Evolutionary conservation across 306 rosid genomes (phyloP).

Genomic region (Boehmeria nivea): DNA sequence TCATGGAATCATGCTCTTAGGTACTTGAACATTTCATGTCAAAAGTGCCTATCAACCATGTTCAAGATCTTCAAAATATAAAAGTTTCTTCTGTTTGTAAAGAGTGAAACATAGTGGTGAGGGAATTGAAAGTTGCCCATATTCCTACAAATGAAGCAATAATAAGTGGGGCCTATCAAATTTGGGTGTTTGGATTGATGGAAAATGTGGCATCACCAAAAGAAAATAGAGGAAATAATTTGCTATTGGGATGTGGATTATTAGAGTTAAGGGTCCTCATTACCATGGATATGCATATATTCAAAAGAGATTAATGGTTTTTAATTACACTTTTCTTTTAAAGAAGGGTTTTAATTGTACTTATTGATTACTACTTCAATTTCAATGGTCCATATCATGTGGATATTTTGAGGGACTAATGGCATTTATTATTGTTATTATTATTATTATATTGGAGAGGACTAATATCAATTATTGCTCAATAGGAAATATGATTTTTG

Average conservation of each 20-base stretch:
- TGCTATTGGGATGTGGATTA: not conserved
- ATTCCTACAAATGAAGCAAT: slow-evolving; percentile 21
- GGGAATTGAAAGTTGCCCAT: slow-evolving; percentile 22
- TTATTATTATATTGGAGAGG: too few relatives aligned
- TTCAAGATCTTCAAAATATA: not conserved
- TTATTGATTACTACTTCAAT: not conserved
- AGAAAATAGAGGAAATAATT: slow-evolving; percentile 8
- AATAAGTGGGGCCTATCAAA: slow-evolving; percentile 26
- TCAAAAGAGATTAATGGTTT: not conserved
- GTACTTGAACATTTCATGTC: slow-evolving; percentile 1
- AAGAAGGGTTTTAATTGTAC: not conserved
- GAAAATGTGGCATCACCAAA: slow-evolving; percentile 9
- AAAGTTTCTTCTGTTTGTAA: slow-evolving; percentile 7
- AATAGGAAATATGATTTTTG: not conserved
- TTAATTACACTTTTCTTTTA: not conserved
- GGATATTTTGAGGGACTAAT: not conserved
- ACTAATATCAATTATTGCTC: not conserved
- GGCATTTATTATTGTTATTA: not conserved
- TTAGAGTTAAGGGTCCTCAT: too few relatives aligned
- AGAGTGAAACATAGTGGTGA: slow-evolving; percentile 13
- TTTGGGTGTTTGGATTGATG: slow-evolving; percentile 19
- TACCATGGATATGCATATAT: slow-evolving; percentile 18
- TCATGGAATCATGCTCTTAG: not conserved
- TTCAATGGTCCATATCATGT: slow-evolving; percentile 2
- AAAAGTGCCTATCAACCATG: slow-evolving; percentile 14